These are phyloP conservation scores for Dittrichia graveolens DNA, from an alignment of 129 eudicot species.

Conservation along the genomic window DNA sequence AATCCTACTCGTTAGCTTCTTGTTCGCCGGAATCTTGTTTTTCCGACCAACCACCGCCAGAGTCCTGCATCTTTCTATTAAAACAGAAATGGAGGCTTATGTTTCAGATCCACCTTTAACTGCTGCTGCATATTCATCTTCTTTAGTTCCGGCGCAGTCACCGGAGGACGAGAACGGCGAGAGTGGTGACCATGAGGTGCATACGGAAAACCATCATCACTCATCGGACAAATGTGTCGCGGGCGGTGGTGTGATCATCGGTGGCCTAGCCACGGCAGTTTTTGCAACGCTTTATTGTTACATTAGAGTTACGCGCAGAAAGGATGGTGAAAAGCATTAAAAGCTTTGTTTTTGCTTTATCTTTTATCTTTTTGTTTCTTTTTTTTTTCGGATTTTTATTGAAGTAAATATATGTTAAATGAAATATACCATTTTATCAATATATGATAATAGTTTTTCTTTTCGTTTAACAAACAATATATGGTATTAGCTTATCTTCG, in stretches of 20 bases:
- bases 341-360: neutral
- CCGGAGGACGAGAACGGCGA: slow-evolving; percentile 10
- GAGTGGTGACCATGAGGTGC: slow-evolving; percentile 25
- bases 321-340: slow-evolving; percentile 25
- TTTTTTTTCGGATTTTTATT: neutral
- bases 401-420: neutral
- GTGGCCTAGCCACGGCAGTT: slow-evolving; percentile 55
- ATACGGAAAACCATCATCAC: slow-evolving; percentile 41
- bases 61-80: slow-evolving; percentile 19
- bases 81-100: neutral
- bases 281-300: slow-evolving; percentile 70
- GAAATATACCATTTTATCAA: slow-evolving; percentile 17
- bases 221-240: slow-evolving; percentile 52
- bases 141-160: slow-evolving; percentile 17
- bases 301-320: slow-evolving; percentile 54
- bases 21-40: slow-evolving; percentile 35
- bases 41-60: slow-evolving; percentile 28
- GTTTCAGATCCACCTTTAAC: slow-evolving; percentile 32
- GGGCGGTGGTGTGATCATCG: slow-evolving; percentile 68
- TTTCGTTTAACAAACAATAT: too few species aligned
- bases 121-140: slow-evolving; percentile 13
- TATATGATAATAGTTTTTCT: slow-evolving; percentile 25
- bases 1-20: slow-evolving; percentile 7
- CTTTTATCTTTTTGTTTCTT: too few species aligned
- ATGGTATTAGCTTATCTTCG: too few species aligned